Conservation (phyloP, 306 rosid species). For the Mimosa bimucronata region DNA sequence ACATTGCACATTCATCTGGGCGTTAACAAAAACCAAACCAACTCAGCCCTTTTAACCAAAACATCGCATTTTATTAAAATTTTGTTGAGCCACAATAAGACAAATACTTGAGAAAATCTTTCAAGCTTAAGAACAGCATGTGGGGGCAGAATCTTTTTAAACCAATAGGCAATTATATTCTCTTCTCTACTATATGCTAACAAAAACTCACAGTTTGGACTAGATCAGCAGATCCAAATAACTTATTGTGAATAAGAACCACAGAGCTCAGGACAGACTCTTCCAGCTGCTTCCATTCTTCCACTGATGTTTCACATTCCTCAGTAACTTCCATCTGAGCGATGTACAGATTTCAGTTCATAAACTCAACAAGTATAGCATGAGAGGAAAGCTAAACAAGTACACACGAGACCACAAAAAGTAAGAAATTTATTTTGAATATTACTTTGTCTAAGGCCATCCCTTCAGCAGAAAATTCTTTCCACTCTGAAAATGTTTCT, state of each 20-base stretch:
- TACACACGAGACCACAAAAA: not conserved
- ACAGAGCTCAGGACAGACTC: slow-evolving; percentile 60
- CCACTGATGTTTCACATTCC: slow-evolving; percentile 59
- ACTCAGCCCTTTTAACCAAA: not conserved
- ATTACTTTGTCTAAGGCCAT: slow-evolving; percentile 43
- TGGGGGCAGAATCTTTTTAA: not conserved
- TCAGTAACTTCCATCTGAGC: slow-evolving; percentile 57
- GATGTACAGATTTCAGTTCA: slow-evolving; percentile 25
- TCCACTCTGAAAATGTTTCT: slow-evolving; percentile 71
- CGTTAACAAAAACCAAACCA: not conserved
- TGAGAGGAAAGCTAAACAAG: not conserved
- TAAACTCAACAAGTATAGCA: not conserved
- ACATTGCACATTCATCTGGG: not conserved
- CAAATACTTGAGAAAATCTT: not conserved
- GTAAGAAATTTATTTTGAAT: slow-evolving; percentile 20
- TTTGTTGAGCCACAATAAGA: not conserved
- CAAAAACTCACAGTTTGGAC: slow-evolving; percentile 61
- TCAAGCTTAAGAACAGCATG: slow-evolving; percentile 10
- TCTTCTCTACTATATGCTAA: not conserved
- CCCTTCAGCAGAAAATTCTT: slow-evolving; percentile 55
- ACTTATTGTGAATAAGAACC: slow-evolving; percentile 62
- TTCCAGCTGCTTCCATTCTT: slow-evolving; percentile 71
- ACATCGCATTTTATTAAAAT: not conserved
- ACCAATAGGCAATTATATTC: slow-evolving; percentile 21
- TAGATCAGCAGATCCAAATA: slow-evolving; percentile 77